Percentiles rank a stretch among this genome's conserved stretches.
Evolutionary conservation across 116 monocot species (phyloP).

Genomic region (Cymodocea nodosa): DNA sequence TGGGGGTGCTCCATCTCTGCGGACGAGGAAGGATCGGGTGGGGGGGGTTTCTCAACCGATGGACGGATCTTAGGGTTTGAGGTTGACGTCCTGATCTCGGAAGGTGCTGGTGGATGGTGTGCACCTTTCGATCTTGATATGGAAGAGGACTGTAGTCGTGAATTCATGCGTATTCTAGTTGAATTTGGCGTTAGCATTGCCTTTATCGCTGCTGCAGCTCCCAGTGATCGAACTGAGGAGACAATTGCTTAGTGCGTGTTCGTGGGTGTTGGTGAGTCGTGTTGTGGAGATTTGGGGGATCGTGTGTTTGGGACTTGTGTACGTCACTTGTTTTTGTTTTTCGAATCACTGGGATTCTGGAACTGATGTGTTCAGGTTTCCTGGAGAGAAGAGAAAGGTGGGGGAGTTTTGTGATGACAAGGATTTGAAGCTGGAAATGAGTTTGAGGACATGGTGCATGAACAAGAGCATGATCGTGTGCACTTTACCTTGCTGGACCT

Average conservation of each 20-base stretch:
- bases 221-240: neutral
- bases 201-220: neutral
- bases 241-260: neutral
- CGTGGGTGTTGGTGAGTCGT: neutral
- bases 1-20: too few species aligned
- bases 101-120: too few species aligned
- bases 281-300: neutral
- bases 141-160: conserved; percentile 15
- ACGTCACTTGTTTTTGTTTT: neutral
- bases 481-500: conserved; percentile 20
- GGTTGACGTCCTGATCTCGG: neutral
- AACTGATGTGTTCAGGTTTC: neutral
- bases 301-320: neutral
- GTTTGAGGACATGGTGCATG: conserved; percentile 49
- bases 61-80: conserved; percentile 5
- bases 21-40: neutral
- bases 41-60: neutral
- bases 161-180: neutral
- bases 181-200: neutral
- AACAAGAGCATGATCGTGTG: conserved; percentile 6
- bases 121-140: neutral
- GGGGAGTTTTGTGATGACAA: conserved; percentile 6
- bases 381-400: neutral
- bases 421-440: conserved; percentile 39
- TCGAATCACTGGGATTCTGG: neutral